Evolutionary conservation across 2,329 filamentous ascomycete genomes (phyloP), one percentile per base, ranked within the genome.

Genomic region (Pseudocercospora eumusae): DNA sequence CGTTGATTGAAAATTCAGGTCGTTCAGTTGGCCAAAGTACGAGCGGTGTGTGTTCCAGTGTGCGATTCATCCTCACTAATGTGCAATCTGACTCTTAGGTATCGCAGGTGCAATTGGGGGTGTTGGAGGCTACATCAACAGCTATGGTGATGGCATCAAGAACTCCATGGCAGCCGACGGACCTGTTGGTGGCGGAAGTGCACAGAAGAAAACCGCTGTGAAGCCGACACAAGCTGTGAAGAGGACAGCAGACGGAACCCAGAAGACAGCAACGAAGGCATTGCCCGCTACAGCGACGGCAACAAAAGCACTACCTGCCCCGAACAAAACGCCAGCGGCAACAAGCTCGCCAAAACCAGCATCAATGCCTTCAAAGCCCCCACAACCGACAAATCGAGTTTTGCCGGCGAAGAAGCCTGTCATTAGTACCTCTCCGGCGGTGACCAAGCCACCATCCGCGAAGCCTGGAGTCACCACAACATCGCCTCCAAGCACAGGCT

Each of bases 71-170:
- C 25, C 58, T 59, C 56, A 64, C 68, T 70, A 62, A 70, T 57
- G 18, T 36, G 25, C 49, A 53, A 18, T 63, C 59, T 66, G 60
- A 67, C 60, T 57, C n/a, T 53, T 64, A 75, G 74, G 70, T 55
- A 72, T 77, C 23, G 67, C 68, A 67, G 73, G 73, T 54, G 68
- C 71, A 25, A 72, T 76, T 42, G 66, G 65, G 6, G 71, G 73
- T 31, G 70, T 74, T 5, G 74, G 74, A 21, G 66, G 68, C 28
- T 72, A 70, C 52, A 73, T 76, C 68, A 75, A 75, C 60, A 63
- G 59, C 49, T 75, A 76, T 63, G 75, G 74, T 57, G 64, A 74
- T 44, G 63, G 64, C 18, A 68, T 75, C 36, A 69, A 68, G 58
- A 67, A 64, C 21, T 67, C 71, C 3, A 72, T 73, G 53, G 71